These are phyloP conservation scores for Metschnikowia cerradonensis DNA, from an alignment of 805 yeast genomes.

Conservation along the genomic window DNA sequence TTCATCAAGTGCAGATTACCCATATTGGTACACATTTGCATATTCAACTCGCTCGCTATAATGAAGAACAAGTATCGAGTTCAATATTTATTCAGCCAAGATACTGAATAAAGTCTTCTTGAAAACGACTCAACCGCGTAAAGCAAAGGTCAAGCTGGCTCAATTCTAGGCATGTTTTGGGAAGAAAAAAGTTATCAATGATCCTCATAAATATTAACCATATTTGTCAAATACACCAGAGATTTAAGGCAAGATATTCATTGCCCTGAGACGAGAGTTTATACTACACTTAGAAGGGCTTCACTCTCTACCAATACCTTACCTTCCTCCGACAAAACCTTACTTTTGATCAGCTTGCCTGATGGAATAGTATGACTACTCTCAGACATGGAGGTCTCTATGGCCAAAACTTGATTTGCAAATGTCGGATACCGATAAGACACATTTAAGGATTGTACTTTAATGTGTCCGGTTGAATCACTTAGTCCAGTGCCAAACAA, in stretches of 20 bases:
- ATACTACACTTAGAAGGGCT: neutral
- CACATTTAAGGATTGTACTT: conserved; percentile 45
- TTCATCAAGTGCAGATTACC: neutral
- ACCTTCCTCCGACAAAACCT: conserved; percentile 51
- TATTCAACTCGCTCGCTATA: neutral
- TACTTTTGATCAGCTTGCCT: conserved; percentile 44
- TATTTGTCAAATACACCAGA: no score
- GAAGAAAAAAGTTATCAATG: neutral
- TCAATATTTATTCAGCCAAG: neutral
- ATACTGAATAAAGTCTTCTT: neutral
- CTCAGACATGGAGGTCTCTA: conserved; percentile 42
- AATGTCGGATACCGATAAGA: conserved; percentile 69
- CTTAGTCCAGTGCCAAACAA: conserved; percentile 29
- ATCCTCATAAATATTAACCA: neutral
- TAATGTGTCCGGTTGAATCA: conserved; percentile 34
- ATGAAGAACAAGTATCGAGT: neutral
- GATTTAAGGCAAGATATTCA: neutral
- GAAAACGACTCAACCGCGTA: neutral
- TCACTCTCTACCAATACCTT: conserved; percentile 48
- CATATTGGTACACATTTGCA: neutral
- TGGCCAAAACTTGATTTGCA: conserved; percentile 70
- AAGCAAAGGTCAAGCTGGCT: neutral
- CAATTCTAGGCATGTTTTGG: neutral
- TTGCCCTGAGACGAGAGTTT: neutral
- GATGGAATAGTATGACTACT: conserved; percentile 18